phyloP scores from a whole-genome alignment of 2,329 filamentous ascomycete species.

The Phyllosticta citriasiana region DNA sequence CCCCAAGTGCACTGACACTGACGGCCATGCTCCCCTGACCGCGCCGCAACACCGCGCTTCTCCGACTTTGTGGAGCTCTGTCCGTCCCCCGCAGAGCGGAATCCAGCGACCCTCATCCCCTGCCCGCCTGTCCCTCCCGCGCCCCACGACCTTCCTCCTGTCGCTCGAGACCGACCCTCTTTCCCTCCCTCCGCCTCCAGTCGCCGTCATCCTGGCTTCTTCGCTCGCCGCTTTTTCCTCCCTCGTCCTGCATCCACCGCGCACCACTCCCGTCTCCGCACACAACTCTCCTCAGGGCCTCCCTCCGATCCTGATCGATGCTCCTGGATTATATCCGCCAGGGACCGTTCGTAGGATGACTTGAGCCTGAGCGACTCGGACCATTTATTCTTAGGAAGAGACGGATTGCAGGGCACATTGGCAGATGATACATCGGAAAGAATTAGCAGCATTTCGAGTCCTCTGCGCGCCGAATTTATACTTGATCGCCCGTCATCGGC shows the following conservation, averaged over 20 bases:
- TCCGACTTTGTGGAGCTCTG: constrained; percentile 2
- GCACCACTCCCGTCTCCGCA: background rate
- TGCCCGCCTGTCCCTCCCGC: background rate
- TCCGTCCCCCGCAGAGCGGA: constrained; percentile 3
- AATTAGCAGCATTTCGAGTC: background rate
- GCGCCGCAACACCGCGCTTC: background rate
- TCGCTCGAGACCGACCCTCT: background rate
- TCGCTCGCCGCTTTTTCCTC: background rate
- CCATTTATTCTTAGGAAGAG: constrained; percentile 7
- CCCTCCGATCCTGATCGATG: background rate
- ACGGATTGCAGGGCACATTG: background rate
- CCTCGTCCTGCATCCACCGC: background rate
- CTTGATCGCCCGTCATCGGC: background rate
- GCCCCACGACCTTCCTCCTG: background rate
- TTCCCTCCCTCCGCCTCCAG: background rate
- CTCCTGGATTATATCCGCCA: background rate
- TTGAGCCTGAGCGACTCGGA: background rate
- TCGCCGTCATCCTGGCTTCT: background rate
- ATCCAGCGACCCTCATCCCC: constrained; percentile 10
- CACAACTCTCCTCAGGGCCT: background rate
- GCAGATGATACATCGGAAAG: constrained; percentile 1
- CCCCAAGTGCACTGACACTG: background rate
- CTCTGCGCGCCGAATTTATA: background rate
- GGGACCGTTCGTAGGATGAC: constrained; percentile 4
- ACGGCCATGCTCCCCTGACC: constrained; percentile 5